Evolutionary conservation across 1,139 yeast genomes (phyloP).

Genomic region (Candida sp.): DNA sequence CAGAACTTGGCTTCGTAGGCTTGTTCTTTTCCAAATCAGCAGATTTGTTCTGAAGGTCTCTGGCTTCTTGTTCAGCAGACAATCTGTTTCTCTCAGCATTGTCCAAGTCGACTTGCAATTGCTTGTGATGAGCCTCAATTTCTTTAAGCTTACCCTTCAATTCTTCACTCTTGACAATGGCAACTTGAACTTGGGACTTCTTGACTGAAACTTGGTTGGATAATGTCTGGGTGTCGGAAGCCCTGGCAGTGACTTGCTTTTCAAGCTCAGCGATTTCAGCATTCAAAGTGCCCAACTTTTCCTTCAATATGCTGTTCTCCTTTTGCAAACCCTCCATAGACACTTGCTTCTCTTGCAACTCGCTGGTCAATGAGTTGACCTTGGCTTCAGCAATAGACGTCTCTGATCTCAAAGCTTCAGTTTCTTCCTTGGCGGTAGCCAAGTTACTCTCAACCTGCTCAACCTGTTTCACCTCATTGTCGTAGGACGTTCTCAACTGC

Average conservation of each 20-base stretch:
- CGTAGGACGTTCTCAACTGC: constrained; percentile 72
- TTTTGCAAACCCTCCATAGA: constrained; percentile 69
- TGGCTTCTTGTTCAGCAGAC: constrained; percentile 33
- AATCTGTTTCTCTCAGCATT: constrained; percentile 24
- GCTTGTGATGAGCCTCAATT: constrained; percentile 25
- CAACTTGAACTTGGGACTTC: constrained; percentile 69
- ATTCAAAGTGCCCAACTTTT: constrained; percentile 66
- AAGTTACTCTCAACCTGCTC: constrained; percentile 69
- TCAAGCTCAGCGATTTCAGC: constrained; percentile 68
- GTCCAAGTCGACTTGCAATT: constrained; percentile 28
- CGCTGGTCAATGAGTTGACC: constrained; percentile 70
- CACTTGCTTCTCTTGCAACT: constrained; percentile 64
- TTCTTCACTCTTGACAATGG: constrained; percentile 59
- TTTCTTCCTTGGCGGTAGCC: constrained; percentile 64
- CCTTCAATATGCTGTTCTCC: constrained; percentile 67
- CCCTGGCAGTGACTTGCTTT: constrained; percentile 54
- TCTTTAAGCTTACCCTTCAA: constrained; percentile 34
- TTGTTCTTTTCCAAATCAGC: constrained; percentile 19
- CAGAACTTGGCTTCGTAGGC: constrained; percentile 21
- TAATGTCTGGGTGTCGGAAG: constrained; percentile 61
- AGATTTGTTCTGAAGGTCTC: constrained; percentile 24
- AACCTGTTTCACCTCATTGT: constrained; percentile 78
- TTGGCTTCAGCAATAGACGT: constrained; percentile 83
- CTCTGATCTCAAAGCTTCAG: constrained; percentile 75
- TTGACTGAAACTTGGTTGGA: constrained; percentile 67